Evolutionary conservation across 2,329 filamentous ascomycete species (phyloP).

Genomic region (Aureobasidium uvarum): DNA sequence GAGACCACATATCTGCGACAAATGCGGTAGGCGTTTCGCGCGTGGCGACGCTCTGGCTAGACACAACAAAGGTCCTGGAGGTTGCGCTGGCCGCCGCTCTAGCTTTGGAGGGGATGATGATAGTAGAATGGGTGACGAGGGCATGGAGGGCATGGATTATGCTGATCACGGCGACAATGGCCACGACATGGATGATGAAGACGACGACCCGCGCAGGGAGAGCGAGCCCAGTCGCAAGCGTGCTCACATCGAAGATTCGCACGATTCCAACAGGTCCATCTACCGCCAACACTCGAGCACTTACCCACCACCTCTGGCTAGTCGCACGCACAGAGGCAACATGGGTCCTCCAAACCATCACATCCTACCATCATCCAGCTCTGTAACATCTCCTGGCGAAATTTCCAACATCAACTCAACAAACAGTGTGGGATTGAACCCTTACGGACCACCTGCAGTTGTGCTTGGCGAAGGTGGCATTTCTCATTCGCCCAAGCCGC

Average conservation of each 20-base stretch:
- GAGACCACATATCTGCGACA: conserved; percentile 89
- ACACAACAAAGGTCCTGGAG: conserved; percentile 92
- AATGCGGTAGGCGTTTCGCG: conserved; percentile 92
- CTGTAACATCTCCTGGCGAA: conserved; percentile 40
- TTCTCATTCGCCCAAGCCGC: conserved; percentile 82
- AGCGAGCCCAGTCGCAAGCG: conserved; percentile 74
- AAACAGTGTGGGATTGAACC: conserved; percentile 37
- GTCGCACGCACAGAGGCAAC: conserved; percentile 31
- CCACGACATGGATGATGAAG: conserved; percentile 56
- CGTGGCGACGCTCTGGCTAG: conserved; percentile 91
- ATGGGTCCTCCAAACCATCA: conserved; percentile 40
- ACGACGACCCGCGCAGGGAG: conserved; percentile 54
- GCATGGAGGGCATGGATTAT: conserved; percentile 64
- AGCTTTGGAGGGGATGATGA: conserved; percentile 84
- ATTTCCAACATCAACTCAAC: conserved; percentile 40
- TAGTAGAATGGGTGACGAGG: conserved; percentile 51
- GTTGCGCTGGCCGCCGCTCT: conserved; percentile 85
- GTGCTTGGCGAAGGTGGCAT: conserved; percentile 68
- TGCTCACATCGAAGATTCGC: conserved; percentile 62
- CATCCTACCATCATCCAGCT: conserved; percentile 36
- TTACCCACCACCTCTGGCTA: conserved; percentile 71
- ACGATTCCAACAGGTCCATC: conserved; percentile 53
- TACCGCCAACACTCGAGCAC: conserved; percentile 70
- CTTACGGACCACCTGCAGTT: conserved; percentile 41
- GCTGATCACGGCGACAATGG: conserved; percentile 58